Evolutionary conservation across 192 early-diverging fungal species (phyloP).

Genomic region (Neocallimastix lanati): DNA sequence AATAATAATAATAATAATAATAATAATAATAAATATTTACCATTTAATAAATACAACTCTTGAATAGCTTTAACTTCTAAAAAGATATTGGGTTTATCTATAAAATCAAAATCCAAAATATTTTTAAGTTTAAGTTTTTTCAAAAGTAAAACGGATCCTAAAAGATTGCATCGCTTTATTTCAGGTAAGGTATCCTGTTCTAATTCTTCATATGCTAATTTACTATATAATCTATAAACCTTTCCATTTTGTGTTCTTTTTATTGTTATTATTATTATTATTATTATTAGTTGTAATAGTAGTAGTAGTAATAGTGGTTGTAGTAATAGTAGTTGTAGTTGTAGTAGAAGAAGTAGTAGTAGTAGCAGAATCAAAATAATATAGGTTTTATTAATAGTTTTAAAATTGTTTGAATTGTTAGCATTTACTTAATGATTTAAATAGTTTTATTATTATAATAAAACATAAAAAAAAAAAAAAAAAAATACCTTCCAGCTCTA

Average conservation of each 20-base stretch:
- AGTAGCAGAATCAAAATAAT: too few species aligned
- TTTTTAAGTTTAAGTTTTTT: slow-evolving; percentile 32
- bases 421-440: too few species aligned
- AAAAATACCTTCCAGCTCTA: slow-evolving; percentile 20
- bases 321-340: too few species aligned
- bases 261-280: background rate
- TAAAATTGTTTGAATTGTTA: too few species aligned
- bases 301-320: too few species aligned
- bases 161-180: slow-evolving; percentile 28
- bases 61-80: slow-evolving; percentile 16
- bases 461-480: background rate
- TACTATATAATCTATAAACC: slow-evolving; percentile 35
- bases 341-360: too few species aligned
- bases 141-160: slow-evolving; percentile 22
- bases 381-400: too few species aligned
- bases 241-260: slow-evolving; percentile 30
- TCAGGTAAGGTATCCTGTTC: slow-evolving; percentile 28
- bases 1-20: background rate
- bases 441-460: too few species aligned
- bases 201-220: slow-evolving; percentile 28
- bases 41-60: slow-evolving; percentile 20
- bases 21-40: background rate
- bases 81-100: slow-evolving; percentile 27
- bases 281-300: background rate
- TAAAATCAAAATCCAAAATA: slow-evolving; percentile 38